Conservation (phyloP, 2,329 filamentous ascomycete genomes). For the Ceratocystis smalleyi region DNA sequence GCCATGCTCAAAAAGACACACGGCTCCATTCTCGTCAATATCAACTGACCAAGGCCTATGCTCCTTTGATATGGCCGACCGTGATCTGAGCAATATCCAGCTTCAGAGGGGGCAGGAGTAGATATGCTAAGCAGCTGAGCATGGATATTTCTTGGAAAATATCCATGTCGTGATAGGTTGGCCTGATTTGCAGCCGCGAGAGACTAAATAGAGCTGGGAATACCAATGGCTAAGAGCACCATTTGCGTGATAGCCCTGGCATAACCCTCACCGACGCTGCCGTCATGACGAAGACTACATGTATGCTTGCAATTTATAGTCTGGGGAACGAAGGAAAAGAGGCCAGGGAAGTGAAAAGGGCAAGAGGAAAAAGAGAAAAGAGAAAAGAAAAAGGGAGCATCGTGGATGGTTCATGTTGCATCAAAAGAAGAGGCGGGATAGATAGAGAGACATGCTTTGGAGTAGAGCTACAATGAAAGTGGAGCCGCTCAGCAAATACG, state of each 20-base stretch:
- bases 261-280: too few relatives aligned
- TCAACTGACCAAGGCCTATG: conserved; percentile 1
- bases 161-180: background rate
- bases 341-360: background rate
- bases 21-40: background rate
- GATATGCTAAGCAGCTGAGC: background rate
- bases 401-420: background rate
- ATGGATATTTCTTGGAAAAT: background rate
- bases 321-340: background rate
- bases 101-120: background rate
- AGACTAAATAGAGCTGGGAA: background rate
- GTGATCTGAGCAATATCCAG: conserved; percentile 1
- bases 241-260: too few relatives aligned
- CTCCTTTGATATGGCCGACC: background rate
- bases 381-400: too few relatives aligned
- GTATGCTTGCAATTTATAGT: background rate
- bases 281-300: background rate
- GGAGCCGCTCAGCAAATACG: background rate
- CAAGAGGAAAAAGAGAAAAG: background rate
- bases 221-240: too few relatives aligned
- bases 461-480: background rate
- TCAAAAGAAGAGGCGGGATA: background rate
- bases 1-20: conserved; percentile 1
- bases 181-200: background rate
- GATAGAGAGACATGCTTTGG: background rate